Percentiles rank a stretch among this genome's conserved stretches.
These are phyloP conservation scores for Carpinus viminea DNA, from an alignment of 306 rosid genomes.

Conservation along the genomic window DNA sequence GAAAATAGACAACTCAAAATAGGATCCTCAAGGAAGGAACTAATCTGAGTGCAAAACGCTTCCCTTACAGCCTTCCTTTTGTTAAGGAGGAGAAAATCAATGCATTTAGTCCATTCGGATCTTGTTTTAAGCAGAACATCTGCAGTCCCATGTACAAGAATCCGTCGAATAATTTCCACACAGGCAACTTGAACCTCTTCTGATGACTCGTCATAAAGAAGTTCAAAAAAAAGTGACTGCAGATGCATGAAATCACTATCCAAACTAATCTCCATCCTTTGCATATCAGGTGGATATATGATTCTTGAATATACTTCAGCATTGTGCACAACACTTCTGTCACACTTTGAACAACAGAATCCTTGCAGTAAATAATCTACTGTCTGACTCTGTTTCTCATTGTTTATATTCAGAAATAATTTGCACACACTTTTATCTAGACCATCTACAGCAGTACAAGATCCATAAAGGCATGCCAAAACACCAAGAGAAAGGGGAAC, in stretches of 20 bases:
- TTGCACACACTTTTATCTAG: slow-evolving; percentile 49
- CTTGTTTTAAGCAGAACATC: slow-evolving; percentile 50
- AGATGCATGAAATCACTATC: slow-evolving; percentile 54
- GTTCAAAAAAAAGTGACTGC: slow-evolving; percentile 62
- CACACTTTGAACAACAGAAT: slow-evolving; percentile 90
- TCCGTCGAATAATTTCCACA: slow-evolving; percentile 61
- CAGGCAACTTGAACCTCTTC: slow-evolving; percentile 89
- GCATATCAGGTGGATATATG: slow-evolving; percentile 33
- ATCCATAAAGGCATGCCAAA: slow-evolving; percentile 86
- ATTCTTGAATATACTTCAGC: slow-evolving; percentile 37
- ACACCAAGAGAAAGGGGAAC: slow-evolving; percentile 77
- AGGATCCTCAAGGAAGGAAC: slow-evolving; percentile 62
- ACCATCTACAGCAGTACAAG: slow-evolving; percentile 46
- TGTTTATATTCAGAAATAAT: slow-evolving; percentile 43
- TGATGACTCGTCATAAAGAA: slow-evolving; percentile 74
- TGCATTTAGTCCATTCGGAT: slow-evolving; percentile 63
- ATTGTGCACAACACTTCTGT: slow-evolving; percentile 38
- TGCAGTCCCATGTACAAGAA: slow-evolving; percentile 61
- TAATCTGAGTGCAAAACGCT: slow-evolving; percentile 81
- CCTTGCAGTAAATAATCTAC: slow-evolving; percentile 66
- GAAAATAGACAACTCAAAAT: slow-evolving; percentile 54
- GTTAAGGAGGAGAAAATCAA: slow-evolving; percentile 59
- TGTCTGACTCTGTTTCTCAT: slow-evolving; percentile 47
- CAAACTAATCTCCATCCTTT: slow-evolving; percentile 38
- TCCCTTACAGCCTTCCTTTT: slow-evolving; percentile 68